Evolutionary conservation across 2,329 filamentous ascomycete genomes (phyloP).

Genomic region (Ophiocordyceps camponoti-leonardi): DNA sequence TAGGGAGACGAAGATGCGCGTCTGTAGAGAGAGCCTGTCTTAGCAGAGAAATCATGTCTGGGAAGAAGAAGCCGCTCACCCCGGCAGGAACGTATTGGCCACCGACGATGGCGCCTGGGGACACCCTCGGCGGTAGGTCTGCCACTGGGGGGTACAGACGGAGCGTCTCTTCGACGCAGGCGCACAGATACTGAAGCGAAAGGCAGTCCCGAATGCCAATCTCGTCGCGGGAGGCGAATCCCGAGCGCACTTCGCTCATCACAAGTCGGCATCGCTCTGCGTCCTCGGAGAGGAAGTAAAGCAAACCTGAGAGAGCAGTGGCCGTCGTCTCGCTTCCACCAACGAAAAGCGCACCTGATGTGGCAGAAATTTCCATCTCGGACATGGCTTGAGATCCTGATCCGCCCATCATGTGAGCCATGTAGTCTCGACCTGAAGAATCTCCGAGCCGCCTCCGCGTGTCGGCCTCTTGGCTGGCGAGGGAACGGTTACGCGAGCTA

Average conservation of each 20-base stretch:
- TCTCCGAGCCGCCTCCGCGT: too few relatives aligned
- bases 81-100: conserved; percentile 16
- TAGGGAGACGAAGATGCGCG: conserved; percentile 23
- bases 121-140: conserved; percentile 12
- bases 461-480: too few relatives aligned
- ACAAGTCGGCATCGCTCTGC: conserved; percentile 13
- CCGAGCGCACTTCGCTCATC: conserved; percentile 15
- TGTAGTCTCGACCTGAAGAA: too few relatives aligned
- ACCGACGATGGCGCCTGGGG: conserved; percentile 14
- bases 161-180: conserved; percentile 23
- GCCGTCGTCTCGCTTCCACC: conserved; percentile 18
- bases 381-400: too few relatives aligned
- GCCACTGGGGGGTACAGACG: conserved; percentile 18
- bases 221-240: conserved; percentile 16
- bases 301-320: conserved; percentile 11
- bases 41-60: background rate
- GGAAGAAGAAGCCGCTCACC: conserved; percentile 8
- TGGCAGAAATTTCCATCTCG: too few relatives aligned
- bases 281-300: conserved; percentile 13
- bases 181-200: conserved; percentile 17
- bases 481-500: too few relatives aligned
- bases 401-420: too few relatives aligned
- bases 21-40: conserved; percentile 12
- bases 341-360: too few relatives aligned
- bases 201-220: conserved; percentile 17